Evolutionary conservation across 805 yeast genomes (phyloP).

Genomic region (Saccharomyces jurei): DNA sequence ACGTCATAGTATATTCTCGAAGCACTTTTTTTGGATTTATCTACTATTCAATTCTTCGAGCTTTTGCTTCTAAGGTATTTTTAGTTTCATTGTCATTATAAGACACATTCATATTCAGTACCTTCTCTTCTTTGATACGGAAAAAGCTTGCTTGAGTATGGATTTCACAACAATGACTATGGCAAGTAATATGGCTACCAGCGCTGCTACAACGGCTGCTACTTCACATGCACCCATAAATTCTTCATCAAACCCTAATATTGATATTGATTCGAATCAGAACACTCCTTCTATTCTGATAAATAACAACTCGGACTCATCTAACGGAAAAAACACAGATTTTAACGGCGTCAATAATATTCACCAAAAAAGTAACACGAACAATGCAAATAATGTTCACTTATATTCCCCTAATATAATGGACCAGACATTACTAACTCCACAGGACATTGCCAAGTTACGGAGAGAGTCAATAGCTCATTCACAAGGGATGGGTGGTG

Average conservation of each 20-base stretch:
- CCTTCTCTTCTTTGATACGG: not conserved
- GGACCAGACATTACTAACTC: not conserved
- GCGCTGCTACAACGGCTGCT: constrained; percentile 4
- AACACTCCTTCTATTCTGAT: constrained; percentile 5
- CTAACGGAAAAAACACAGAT: not conserved
- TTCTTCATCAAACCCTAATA: not conserved
- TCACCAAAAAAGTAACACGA: not conserved
- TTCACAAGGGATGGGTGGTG: constrained; percentile 96
- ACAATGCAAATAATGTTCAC: not conserved
- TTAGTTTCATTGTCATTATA: not conserved
- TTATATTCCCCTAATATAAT: not conserved
- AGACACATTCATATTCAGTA: not conserved
- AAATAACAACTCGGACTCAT: not conserved
- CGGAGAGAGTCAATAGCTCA: constrained; percentile 89
- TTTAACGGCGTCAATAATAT: not conserved
- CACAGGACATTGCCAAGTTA: constrained; percentile 6
- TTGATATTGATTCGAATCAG: not conserved
- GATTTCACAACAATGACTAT: constrained; percentile 14
- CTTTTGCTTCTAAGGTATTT: not conserved
- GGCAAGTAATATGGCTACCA: constrained; percentile 10
- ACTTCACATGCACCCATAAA: not conserved
- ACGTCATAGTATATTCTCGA: not conserved
- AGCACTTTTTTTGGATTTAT: not conserved
- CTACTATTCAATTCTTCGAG: not conserved
- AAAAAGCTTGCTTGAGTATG: constrained; percentile 4